Evolutionary conservation across 139 green algal genomes (phyloP), one percentile per base, ranked within the genome.

Genomic region (Yamagishiella unicocca): DNA sequence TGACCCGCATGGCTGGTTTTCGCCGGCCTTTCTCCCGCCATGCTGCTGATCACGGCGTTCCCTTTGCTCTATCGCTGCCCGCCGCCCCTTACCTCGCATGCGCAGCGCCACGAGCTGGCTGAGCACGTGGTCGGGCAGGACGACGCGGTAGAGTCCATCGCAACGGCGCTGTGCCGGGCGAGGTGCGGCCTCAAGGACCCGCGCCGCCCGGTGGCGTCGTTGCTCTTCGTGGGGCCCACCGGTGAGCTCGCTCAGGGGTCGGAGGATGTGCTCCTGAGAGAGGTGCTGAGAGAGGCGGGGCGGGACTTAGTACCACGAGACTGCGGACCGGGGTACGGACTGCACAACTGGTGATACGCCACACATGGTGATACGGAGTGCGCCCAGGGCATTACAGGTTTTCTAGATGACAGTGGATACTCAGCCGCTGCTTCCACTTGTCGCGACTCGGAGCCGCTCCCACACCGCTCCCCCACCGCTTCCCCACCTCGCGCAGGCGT

Each of bases 161-260:
- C 93, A 21, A 94, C 98, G 53, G 98, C 98, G 31, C 97, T 99
- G 82, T 96, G 98, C 92, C 93, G 97, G 54, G 97, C 96, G 2
- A 92, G 96, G 45, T 96, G 95, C 27, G 97, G 98, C 4, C 93
- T 99, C 45, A 94, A 95, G 40, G 93, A 96, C 91, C 98, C 98
- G 67, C 96, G 98, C 79, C 90, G 95, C 9, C 98, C 98, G 61
- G 97, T 98, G 53, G 98, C 98, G 31, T 96, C 93, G 37, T 97
- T 99, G 93, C 98, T 99, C 93, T 98, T 99, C 83, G 94, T 99
- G 76, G 97, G 97, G 14, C 98, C 98, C 37, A 99, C 98, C 0
- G 97, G 90, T 93, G 68, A 62, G 80, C 40, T 17, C 1, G 4
- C 21, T 29, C 9, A 0, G 5, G 55, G 78, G 27, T 4, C 22